Evolutionary conservation across 2,329 filamentous ascomycete genomes (phyloP).

Genomic region (Onygenales sp.): DNA sequence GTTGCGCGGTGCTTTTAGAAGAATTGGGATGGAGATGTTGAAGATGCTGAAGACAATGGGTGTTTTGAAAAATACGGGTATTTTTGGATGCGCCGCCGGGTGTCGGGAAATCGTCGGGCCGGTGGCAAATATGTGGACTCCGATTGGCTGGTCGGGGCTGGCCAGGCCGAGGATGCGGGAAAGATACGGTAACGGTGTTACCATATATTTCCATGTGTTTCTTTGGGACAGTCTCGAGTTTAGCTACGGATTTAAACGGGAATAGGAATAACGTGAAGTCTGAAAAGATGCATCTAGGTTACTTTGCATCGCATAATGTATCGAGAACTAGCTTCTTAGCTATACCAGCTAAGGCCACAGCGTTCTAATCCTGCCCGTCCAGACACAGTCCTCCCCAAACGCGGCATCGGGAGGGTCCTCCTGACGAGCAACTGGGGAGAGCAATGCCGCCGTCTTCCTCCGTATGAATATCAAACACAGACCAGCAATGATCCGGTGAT

Average conservation of each 20-base stretch:
- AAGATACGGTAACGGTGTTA: background rate
- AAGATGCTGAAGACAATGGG: background rate
- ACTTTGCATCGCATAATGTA: no score
- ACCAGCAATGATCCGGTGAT: no score
- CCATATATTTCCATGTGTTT: background rate
- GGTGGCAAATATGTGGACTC: background rate
- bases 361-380: no score
- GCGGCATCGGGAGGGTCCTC: no score
- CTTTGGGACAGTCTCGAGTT: background rate
- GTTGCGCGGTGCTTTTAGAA: background rate
- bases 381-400: no score
- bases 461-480: no score
- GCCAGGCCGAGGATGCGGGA: background rate
- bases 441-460: no score
- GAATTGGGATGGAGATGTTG: background rate
- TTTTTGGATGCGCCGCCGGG: background rate
- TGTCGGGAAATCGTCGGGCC: constrained; percentile 5
- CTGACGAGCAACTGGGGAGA: no score
- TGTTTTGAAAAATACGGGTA: constrained; percentile 7
- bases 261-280: no score
- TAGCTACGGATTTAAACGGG: background rate
- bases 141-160: constrained; percentile 2
- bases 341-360: no score
- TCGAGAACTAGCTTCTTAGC: no score
- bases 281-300: no score